Evolutionary conservation across 257 asterid genomes (phyloP), one percentile per base, ranked within the genome.

Genomic region (Nicotiana sylvestris): DNA sequence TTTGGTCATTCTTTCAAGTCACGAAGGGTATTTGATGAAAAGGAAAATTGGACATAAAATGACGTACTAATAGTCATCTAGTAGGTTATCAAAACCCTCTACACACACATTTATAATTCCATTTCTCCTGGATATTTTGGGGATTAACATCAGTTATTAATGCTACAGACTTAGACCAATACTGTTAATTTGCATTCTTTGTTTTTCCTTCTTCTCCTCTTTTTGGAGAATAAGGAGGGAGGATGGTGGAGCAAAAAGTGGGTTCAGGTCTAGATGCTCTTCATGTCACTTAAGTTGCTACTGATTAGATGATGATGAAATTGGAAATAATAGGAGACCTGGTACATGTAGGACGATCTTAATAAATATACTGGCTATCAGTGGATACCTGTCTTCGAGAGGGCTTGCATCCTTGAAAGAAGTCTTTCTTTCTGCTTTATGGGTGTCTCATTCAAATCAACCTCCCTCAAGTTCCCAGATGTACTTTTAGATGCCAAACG

Each of bases 381-480:
- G 51, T 37, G 33, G 16, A 81, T 89, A 91, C 97, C 97, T 85
- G 94, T 90, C 85, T 91, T 90, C 2, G 94, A 89, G 81, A 93
- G 93, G 51, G 91, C 88, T 82, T 89, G 93, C 16, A 92, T 87
- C 80, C 89, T 88, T 10, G 91, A 83, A 67, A 87, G 87, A 49
- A 92, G 90, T 81, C 86, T 87, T 58, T 88, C 82, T 69, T 89
- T 88, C 86, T 86, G 96, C 81, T 83, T 66, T 81, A 55, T 57
- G 21, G 93, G 97, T 7, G 94, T 89, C 90, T 93, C 97, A n/a
- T 93, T 93, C 87, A 93, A 87, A 87, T 91, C 96, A 15, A 91
- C 91, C 88, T 90, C 95, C 90, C 88, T 87, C 89, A 91, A 86
- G 85, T 83, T 90, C 86, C 92, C 94, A 72, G 90, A 84, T 6